Evolutionary conservation across 768 basidiomycete genomes (phyloP), one percentile per base, ranked within the genome.

Genomic region (Butyriboletus loyo): DNA sequence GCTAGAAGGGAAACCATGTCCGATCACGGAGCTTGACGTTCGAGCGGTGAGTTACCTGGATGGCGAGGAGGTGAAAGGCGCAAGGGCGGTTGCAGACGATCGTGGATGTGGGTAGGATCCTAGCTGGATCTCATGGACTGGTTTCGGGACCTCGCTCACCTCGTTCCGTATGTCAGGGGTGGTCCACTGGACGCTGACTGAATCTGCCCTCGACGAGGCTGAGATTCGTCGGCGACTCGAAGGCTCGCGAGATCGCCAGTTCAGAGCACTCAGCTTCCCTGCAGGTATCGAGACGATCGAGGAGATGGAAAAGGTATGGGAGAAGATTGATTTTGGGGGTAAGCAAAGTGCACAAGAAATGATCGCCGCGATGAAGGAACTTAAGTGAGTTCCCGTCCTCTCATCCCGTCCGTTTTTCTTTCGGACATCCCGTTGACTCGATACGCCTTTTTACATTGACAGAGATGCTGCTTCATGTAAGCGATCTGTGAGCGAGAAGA

Each of bases 21-120:
- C 84, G 2, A 77, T 89, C 27, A 73, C 76, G 24, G 82, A 87
- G 66, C 66, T 93, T 22, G 72, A 75, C 22, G 73, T 91, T n/a
- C 68, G 59, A 4, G 66, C 77, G 27, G 61, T 57, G 32, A 85
- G 72, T 63, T 80, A 71, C 58, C 42, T 86, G 15, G 71, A 78
- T 40, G 67, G 67, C 8, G 52, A 69, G 17, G 65, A 68, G 22
- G 66, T 68, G 1, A 55, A 50, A 3, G 81, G 80, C 6, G 73
- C 78, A 0, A 73, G 76, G 31, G 69, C 62, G 2, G 62, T 62
- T 7, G 61, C 55, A 3, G 53, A 66, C 28, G 39, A 43, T 14
- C 56, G 56, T 19, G 38, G 14, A 40, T 67, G 63, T 67, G 27
- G 9, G 66, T 56, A 17, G 7, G 5, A 30, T 36, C 32, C 9